phyloP scores from a whole-genome alignment of 1,139 yeast genomes.

The Geotrichum siamense region DNA sequence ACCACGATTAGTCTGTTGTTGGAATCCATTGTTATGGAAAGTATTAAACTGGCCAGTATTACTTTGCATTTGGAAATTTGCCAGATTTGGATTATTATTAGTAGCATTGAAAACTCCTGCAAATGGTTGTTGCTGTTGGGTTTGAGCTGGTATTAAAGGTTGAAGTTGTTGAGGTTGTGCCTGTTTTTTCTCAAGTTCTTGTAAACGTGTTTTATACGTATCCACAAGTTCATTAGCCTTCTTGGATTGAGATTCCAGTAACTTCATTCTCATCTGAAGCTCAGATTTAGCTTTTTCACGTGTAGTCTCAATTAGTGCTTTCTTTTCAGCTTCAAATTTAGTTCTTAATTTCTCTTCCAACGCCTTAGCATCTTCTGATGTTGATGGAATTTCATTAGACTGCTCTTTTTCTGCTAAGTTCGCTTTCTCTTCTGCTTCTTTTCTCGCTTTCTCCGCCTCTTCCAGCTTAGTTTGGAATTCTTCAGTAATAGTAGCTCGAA shows the following conservation, averaged over 20 bases:
- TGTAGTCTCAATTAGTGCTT: slow-evolving; percentile 21
- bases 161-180: slow-evolving; percentile 1
- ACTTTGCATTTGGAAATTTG: too few relatives aligned
- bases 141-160: background rate
- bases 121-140: slow-evolving; percentile 6
- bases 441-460: slow-evolving; percentile 1
- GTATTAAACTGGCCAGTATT: too few relatives aligned
- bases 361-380: slow-evolving; percentile 13
- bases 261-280: slow-evolving; percentile 32
- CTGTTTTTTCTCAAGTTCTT: slow-evolving; percentile 24
- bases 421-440: slow-evolving; percentile 5
- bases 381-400: slow-evolving; percentile 3
- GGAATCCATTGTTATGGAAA: too few relatives aligned
- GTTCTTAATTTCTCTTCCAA: slow-evolving; percentile 13
- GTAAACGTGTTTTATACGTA: slow-evolving; percentile 32
- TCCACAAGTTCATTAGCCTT: too few relatives aligned
- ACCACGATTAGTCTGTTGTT: too few relatives aligned
- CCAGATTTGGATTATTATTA: too few relatives aligned
- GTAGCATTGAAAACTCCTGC: too few relatives aligned
- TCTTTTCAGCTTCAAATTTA: slow-evolving; percentile 21
- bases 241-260: slow-evolving; percentile 32
- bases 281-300: slow-evolving; percentile 25
- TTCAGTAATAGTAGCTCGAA: slow-evolving; percentile 6
- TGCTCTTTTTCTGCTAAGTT: too few relatives aligned
- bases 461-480: slow-evolving; percentile 9